A percentile compares a stretch with the other conserved stretches of the same genome.
Conservation (phyloP, 2,329 filamentous ascomycete genomes). For the Phialophora macrospora region DNA sequence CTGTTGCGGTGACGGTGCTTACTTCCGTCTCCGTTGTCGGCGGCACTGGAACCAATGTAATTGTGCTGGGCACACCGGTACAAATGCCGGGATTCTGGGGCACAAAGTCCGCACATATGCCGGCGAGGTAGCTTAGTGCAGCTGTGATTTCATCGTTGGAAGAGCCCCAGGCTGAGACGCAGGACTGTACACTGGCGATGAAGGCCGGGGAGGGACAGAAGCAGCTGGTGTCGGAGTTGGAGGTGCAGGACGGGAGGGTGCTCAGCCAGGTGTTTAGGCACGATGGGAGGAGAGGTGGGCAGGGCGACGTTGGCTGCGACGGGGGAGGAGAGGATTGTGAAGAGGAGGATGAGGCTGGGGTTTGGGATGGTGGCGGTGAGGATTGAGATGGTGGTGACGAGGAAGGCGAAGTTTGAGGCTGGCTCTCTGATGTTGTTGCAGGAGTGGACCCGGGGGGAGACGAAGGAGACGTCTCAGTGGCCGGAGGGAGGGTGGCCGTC, state of each 20-base stretch:
- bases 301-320: slow-evolving; percentile 40
- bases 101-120: slow-evolving; percentile 81
- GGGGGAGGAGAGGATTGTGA: slow-evolving; percentile 11
- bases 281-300: slow-evolving; percentile 76
- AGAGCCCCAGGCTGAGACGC: slow-evolving; percentile 76
- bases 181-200: slow-evolving; percentile 78
- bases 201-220: slow-evolving; percentile 83
- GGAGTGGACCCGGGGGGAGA: slow-evolving; percentile 28
- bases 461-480: slow-evolving; percentile 41
- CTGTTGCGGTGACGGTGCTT: slow-evolving; percentile 17
- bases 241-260: slow-evolving; percentile 69
- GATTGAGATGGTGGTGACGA: slow-evolving; percentile 6
- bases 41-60: slow-evolving; percentile 60
- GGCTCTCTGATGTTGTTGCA: slow-evolving; percentile 14
- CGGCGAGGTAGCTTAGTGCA: slow-evolving; percentile 83
- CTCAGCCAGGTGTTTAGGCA: slow-evolving; percentile 93
- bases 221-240: slow-evolving; percentile 82
- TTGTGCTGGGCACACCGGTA: slow-evolving; percentile 70
- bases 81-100: slow-evolving; percentile 72
- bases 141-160: slow-evolving; percentile 68
- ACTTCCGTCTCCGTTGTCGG: slow-evolving; percentile 40
- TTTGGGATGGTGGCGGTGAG: neutral
- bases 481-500: slow-evolving; percentile 10
- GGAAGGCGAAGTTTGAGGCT: neutral
- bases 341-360: slow-evolving; percentile 15